phyloP scores from a whole-genome alignment of 2,329 filamentous ascomycete genomes.

The Neocucurbitaria cava region DNA sequence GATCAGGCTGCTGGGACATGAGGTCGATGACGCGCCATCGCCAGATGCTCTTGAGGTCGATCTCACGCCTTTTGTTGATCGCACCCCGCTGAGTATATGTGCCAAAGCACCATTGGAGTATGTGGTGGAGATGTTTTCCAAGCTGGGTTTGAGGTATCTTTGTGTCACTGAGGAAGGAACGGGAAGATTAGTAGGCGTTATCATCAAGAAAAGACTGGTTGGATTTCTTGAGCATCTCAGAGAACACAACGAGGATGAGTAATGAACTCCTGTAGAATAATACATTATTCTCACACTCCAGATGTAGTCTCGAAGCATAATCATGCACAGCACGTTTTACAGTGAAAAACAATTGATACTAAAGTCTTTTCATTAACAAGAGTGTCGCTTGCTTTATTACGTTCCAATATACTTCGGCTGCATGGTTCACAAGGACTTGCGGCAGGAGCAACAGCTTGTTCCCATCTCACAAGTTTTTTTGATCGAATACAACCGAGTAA shows the following conservation, averaged over 20 bases:
- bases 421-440: slow-evolving; percentile 18
- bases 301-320: no score
- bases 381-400: slow-evolving; percentile 34
- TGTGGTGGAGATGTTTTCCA: slow-evolving; percentile 66
- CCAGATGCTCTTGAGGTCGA: slow-evolving; percentile 45
- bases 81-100: slow-evolving; percentile 60
- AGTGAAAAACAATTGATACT: slow-evolving; percentile 29
- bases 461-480: slow-evolving; percentile 15
- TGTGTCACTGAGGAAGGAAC: slow-evolving; percentile 63
- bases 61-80: slow-evolving; percentile 60
- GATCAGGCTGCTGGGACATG: slow-evolving; percentile 50
- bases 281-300: neutral
- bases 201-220: slow-evolving; percentile 66
- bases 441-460: slow-evolving; percentile 22
- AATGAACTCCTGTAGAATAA: neutral
- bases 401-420: slow-evolving; percentile 32
- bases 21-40: slow-evolving; percentile 32
- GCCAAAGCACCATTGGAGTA: slow-evolving; percentile 64
- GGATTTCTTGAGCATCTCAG: slow-evolving; percentile 55
- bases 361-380: slow-evolving; percentile 47
- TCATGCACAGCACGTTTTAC: neutral
- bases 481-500: slow-evolving; percentile 25
- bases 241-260: slow-evolving; percentile 5
- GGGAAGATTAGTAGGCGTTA: slow-evolving; percentile 59
- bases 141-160: slow-evolving; percentile 62